Percentiles rank a stretch among this genome's conserved stretches.
phyloP scores from a whole-genome alignment of 2,329 filamentous ascomycete species.

The Stachybotrys chartarum region DNA sequence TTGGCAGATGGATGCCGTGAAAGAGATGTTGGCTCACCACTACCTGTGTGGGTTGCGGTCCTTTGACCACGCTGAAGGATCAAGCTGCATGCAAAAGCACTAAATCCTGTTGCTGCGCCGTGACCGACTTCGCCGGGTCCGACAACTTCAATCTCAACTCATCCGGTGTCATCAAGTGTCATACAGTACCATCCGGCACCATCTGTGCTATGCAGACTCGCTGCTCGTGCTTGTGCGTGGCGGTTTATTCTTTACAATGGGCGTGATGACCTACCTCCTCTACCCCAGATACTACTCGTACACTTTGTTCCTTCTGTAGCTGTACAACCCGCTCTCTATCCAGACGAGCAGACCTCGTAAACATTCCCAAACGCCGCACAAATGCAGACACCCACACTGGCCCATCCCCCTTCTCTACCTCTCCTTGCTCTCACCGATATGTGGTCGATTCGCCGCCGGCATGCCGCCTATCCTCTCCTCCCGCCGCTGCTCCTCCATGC shows the following conservation, averaged over 20 bases:
- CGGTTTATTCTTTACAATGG: neutral
- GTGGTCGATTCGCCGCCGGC: conserved; percentile 26
- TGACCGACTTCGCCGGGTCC: no score
- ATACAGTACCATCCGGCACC: no score
- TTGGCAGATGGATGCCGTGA: neutral
- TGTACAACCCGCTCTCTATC: neutral
- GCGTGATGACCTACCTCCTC: neutral
- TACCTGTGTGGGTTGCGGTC: no score
- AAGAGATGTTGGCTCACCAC: neutral
- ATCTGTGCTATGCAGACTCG: no score
- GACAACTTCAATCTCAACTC: no score
- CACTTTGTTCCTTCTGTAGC: neutral
- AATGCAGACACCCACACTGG: neutral
- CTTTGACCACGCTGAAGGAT: no score
- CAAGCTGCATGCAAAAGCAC: no score
- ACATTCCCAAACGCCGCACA: neutral
- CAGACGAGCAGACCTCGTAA: neutral
- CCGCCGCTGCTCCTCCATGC: conserved; percentile 42
- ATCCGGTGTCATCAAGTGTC: no score
- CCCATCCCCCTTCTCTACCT: neutral
- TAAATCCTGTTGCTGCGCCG: no score
- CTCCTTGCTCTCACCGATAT: neutral
- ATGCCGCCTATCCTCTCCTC: conserved; percentile 51
- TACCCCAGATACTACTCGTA: neutral
- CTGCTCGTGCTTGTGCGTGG: neutral